A percentile compares a stretch with the other conserved stretches of the same genome.
Evolutionary conservation across 2,329 filamentous ascomycete genomes (phyloP).

Genomic region (Microsporum canis): DNA sequence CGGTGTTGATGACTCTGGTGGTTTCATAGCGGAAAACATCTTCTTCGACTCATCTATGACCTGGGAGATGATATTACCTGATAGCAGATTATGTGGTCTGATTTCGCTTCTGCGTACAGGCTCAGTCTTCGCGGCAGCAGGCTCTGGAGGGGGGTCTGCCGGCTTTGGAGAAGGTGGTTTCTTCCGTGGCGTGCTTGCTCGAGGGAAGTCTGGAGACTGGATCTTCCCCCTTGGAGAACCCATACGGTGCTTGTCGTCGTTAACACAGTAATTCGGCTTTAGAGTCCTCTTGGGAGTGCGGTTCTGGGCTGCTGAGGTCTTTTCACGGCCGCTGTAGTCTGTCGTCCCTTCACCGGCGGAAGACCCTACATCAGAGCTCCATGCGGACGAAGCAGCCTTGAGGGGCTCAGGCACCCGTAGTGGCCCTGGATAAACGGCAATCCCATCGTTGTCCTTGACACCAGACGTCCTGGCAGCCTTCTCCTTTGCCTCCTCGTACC

Average conservation of each 20-base stretch:
- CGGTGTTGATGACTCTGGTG: constrained; percentile 15
- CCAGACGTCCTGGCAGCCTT: background rate
- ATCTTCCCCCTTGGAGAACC: background rate
- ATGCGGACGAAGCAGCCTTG: constrained; percentile 15
- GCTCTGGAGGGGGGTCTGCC: background rate
- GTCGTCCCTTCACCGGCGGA: background rate
- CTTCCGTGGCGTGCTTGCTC: background rate
- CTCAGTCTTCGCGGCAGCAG: background rate
- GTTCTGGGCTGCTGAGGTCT: background rate
- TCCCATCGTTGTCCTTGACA: constrained; percentile 16
- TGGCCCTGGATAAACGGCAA: constrained; percentile 19
- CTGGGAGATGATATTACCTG: constrained; percentile 33
- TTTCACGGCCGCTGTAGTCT: background rate
- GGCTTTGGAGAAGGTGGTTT: background rate
- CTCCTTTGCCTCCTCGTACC: constrained; percentile 7
- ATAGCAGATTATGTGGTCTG: background rate
- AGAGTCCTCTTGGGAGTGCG: background rate
- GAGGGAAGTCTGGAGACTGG: background rate
- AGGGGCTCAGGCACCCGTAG: constrained; percentile 14
- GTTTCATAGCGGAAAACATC: constrained; percentile 34
- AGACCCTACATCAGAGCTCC: constrained; percentile 9
- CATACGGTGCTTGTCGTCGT: background rate
- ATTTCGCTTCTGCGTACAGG: background rate
- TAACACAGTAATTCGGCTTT: constrained; percentile 3
- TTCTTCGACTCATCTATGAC: constrained; percentile 36